phyloP scores from a whole-genome alignment of 106 monocot genomes.

The Apostasia shenzhenica region DNA sequence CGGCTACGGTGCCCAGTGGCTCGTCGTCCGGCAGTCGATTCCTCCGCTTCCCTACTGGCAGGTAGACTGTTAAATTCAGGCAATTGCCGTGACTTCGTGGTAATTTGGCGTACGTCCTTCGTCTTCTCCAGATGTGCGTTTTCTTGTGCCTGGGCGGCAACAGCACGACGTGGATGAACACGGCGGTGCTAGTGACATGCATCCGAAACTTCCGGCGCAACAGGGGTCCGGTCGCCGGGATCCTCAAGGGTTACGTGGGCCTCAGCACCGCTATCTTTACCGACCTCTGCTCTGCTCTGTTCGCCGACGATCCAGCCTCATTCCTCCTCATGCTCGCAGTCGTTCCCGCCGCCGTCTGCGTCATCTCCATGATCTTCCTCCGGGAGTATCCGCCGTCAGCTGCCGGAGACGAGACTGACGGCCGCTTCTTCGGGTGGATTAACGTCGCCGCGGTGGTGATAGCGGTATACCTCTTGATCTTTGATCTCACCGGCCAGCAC shows the following conservation, averaged over 20 bases:
- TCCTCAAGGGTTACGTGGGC: constrained; percentile 89
- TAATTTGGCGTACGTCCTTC: too few relatives aligned
- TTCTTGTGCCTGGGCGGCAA: constrained; percentile 90
- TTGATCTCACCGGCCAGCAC: constrained; percentile 54
- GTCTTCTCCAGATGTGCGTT: constrained; percentile 64
- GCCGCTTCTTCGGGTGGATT: constrained; percentile 49
- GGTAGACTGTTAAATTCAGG: constrained; percentile 10
- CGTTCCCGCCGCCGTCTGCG: constrained; percentile 57
- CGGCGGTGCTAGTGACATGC: constrained; percentile 92
- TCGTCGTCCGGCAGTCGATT: constrained; percentile 63
- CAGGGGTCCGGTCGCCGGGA: constrained; percentile 74
- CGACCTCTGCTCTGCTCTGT: constrained; percentile 79
- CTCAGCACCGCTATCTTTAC: constrained; percentile 98
- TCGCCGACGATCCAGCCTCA: constrained; percentile 57
- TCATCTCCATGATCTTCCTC: constrained; percentile 73
- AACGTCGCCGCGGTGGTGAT: constrained; percentile 61
- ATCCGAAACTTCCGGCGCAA: constrained; percentile 69
- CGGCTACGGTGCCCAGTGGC: constrained; percentile 80
- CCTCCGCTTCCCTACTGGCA: constrained; percentile 77
- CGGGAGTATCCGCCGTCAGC: constrained; percentile 24
- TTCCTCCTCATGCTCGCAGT: constrained; percentile 74
- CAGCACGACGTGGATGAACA: constrained; percentile 99
- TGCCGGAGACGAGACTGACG: constrained; percentile 4
- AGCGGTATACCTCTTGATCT: constrained; percentile 63
- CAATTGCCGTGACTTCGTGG: not conserved